Conservation (phyloP, 108 stramenopile genomes). For the Nannochloropsis gaditana region DNA sequence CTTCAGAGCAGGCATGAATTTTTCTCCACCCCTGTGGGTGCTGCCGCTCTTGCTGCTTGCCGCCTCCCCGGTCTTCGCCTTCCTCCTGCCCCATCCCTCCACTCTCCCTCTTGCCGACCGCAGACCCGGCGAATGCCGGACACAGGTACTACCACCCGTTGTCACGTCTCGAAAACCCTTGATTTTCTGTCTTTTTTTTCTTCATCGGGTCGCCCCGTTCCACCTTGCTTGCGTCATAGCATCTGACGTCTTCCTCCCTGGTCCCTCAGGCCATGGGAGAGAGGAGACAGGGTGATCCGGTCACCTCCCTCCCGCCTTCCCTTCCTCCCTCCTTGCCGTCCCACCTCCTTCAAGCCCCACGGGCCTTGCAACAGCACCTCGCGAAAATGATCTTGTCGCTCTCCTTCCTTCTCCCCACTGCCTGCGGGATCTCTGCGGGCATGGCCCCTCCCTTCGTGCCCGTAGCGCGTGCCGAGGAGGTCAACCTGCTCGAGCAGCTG, state of each 20-base stretch:
- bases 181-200: not conserved
- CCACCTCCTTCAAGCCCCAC: not conserved
- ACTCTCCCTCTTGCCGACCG: not conserved
- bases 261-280: not conserved
- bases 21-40: no score
- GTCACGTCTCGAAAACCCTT: not conserved
- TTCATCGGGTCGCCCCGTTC: not conserved
- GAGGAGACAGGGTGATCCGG: not conserved
- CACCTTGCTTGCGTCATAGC: not conserved
- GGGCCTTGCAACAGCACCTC: not conserved
- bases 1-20: no score
- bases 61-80: not conserved
- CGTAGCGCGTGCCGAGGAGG: not conserved
- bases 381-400: not conserved
- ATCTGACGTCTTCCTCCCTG: not conserved
- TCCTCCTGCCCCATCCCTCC: not conserved
- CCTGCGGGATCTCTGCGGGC: not conserved
- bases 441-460: not conserved
- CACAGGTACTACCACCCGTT: not conserved
- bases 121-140: not conserved
- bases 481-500: not conserved
- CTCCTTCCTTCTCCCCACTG: not conserved
- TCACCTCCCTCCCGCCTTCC: not conserved
- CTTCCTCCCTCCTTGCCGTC: not conserved
- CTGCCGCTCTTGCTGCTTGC: no score